Conservation (phyloP, 2,329 filamentous ascomycete genomes). For the Paecilomyces sp. region DNA sequence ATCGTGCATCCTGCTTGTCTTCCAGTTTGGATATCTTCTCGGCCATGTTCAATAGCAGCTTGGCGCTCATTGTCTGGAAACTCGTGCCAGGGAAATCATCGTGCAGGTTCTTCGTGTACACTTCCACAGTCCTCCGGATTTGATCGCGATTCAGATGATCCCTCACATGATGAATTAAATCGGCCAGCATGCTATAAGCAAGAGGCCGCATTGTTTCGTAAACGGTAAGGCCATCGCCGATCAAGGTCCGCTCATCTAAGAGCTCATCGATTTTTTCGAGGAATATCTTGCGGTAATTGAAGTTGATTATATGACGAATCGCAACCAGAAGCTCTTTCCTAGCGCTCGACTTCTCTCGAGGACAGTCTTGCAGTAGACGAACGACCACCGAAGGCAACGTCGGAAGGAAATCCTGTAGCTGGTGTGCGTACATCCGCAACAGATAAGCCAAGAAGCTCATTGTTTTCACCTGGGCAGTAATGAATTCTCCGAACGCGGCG, state of each 20-base stretch:
- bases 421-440: slow-evolving; percentile 76
- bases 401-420: slow-evolving; percentile 80
- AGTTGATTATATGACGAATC: slow-evolving; percentile 97
- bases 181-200: slow-evolving; percentile 96
- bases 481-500: slow-evolving; percentile 92
- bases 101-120: slow-evolving; percentile 93
- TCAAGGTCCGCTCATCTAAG: slow-evolving; percentile 85
- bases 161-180: slow-evolving; percentile 93
- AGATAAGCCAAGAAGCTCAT: slow-evolving; percentile 98
- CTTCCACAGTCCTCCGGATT: slow-evolving; percentile 90
- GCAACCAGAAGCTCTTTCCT: slow-evolving; percentile 94
- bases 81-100: slow-evolving; percentile 96
- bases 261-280: slow-evolving; percentile 90
- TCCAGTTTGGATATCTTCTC: slow-evolving; percentile 93
- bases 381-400: slow-evolving; percentile 85
- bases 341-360: slow-evolving; percentile 84
- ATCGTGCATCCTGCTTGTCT: slow-evolving; percentile 87
- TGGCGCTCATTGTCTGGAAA: slow-evolving; percentile 99
- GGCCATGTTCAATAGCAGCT: slow-evolving; percentile 93
- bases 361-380: slow-evolving; percentile 84
- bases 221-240: slow-evolving; percentile 91
- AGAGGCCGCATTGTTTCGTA: slow-evolving; percentile 94
- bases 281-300: slow-evolving; percentile 95
- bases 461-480: slow-evolving; percentile 96
- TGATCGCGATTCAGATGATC: slow-evolving; percentile 83